Base-by-base conservation (phyloP, 2,329 filamentous ascomycete genomes). In the Ophiostoma himal-ulmi region DNA sequence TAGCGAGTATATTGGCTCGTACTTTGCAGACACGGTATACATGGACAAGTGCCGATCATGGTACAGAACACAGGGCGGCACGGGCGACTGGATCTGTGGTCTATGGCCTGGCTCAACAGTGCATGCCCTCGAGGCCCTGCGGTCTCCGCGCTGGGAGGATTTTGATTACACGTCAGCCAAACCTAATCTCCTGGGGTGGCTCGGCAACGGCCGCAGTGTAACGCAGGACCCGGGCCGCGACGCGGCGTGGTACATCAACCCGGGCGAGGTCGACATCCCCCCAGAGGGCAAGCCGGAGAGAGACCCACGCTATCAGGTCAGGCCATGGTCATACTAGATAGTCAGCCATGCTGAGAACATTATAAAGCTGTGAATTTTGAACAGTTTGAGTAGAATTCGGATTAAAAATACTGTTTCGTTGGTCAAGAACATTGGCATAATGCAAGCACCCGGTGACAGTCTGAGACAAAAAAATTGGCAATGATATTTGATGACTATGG, bases 11-110 rank as follows among this genome's bases (percentile, higher is more conserved):
- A 79, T 81, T 44, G 79, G 81, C 57, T 79, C 80, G 68, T 83
- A 85, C 73, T 83, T 86, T 75, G 34, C 36, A 26, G 30, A 70
- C 20, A 74, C 73, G 34, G 83, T 85, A 1, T 85, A 83, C 75
- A 76, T 79, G 6, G 82, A 82, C 57, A 75, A 77, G 11, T 87
- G 85, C 76, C 81, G 81, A 71, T 84, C 82, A 69, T 87, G 84
- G 85, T 87, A 87, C 75, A 83, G 84, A 75, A 79, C 80, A 41
- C 79, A 80, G 11, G 79, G 79, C 26, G 81, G 79, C 34, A 75
- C 74, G 11, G 81, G 80, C 5, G 75, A 80, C 68, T 76, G 78
- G 69, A 77, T 83, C 68, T 78, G 79, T 26, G 82, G 80, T 1
- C 75, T 83, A 39, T 83, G 82, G 82, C 82, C 82, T 0, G 82